Conservation (phyloP, 768 basidiomycete genomes). For the Boletus speciosus region DNA sequence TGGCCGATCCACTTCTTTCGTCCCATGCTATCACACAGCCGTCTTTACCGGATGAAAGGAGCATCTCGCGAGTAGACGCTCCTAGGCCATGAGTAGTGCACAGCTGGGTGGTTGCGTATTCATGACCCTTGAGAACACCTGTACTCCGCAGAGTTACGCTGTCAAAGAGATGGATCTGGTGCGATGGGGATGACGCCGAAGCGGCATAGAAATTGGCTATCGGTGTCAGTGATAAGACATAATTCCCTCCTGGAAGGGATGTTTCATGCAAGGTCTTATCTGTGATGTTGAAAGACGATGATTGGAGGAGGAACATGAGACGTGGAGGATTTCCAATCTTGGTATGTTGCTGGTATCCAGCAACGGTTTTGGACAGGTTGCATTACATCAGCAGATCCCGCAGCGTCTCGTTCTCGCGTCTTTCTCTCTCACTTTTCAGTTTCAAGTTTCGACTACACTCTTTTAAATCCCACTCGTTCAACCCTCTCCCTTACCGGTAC, state of each 20-base stretch:
- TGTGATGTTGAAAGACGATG: constrained; percentile 20
- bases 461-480: constrained; percentile 29
- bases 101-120: constrained; percentile 53
- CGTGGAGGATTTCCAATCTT: constrained; percentile 21
- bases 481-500: neutral
- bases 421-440: no score
- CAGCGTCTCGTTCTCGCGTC: neutral
- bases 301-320: constrained; percentile 25
- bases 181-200: constrained; percentile 56
- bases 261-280: constrained; percentile 30
- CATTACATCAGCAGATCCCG: constrained; percentile 1
- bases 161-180: constrained; percentile 67
- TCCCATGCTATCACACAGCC: constrained; percentile 77
- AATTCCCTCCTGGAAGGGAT: constrained; percentile 42
- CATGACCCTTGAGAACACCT: constrained; percentile 55
- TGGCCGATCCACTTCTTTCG: constrained; percentile 48
- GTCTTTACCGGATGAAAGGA: constrained; percentile 69
- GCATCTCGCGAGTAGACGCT: constrained; percentile 38
- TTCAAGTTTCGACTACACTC: constrained; percentile 15
- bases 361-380: neutral
- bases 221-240: constrained; percentile 58
- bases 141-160: constrained; percentile 47
- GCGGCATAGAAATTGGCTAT: constrained; percentile 55
- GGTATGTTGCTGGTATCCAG: constrained; percentile 23
- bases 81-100: constrained; percentile 42